Conservation (phyloP, 768 basidiomycete genomes). For the Trametes maxima region DNA sequence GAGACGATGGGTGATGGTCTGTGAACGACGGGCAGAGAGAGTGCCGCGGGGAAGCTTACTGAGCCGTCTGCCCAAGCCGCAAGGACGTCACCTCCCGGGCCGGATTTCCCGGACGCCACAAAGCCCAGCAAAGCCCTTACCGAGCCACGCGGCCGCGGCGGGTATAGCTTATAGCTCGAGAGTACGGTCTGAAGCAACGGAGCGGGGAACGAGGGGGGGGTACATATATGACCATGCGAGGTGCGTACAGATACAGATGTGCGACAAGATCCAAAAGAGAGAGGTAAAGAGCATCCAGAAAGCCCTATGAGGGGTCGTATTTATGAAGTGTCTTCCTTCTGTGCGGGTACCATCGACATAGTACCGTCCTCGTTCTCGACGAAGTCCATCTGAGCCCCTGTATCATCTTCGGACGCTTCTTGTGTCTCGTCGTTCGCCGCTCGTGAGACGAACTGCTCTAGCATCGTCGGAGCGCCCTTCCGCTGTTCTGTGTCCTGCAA, state of each 20-base stretch:
- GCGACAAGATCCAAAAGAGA: background rate
- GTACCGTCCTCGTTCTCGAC: slow-evolving; percentile 64
- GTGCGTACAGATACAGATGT: background rate
- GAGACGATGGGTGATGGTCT: background rate
- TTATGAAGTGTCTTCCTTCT: too few relatives aligned
- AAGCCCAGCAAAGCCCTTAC: background rate
- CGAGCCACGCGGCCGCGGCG: background rate
- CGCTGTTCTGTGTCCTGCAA: slow-evolving; percentile 24
- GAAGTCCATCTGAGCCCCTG: slow-evolving; percentile 37
- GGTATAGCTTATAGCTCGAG: too few relatives aligned
- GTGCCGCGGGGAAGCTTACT: background rate
- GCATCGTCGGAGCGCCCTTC: slow-evolving; percentile 40
- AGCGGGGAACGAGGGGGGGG: background rate
- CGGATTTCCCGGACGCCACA: background rate
- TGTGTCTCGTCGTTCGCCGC: slow-evolving; percentile 23
- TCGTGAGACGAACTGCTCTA: slow-evolving; percentile 52
- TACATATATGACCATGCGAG: background rate
- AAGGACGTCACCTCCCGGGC: background rate
- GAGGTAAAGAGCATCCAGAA: too few relatives aligned
- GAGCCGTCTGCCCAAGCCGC: background rate
- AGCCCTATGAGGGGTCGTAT: too few relatives aligned
- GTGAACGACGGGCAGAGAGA: background rate
- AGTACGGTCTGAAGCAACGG: background rate
- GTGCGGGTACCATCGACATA: slow-evolving; percentile 41
- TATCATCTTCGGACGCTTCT: slow-evolving; percentile 28